Base-by-base conservation (phyloP, 345 rosid genomes). In the Toxicodendron radicans region DNA sequence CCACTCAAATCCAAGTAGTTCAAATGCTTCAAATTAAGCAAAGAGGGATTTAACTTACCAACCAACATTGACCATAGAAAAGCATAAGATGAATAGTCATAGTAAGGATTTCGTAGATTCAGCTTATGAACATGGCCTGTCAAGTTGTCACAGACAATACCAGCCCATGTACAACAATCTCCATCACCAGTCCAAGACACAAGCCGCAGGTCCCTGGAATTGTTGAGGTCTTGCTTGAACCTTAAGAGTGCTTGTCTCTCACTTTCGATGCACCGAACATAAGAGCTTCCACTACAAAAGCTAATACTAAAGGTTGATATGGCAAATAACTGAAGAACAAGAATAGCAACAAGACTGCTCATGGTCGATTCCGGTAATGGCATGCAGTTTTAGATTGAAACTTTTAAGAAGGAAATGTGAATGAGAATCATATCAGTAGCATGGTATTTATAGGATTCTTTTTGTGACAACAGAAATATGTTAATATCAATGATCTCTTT, bases 21-120 rank as follows among this genome's bases (percentile, higher is more conserved):
- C 63, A 58, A 58, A 58, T 58, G 63, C 35, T 58, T 13, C 0
- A 58, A 24, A 58, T 58, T 17, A 58, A 58, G 63, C 35, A 58
- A 4, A 24, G 63, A 58, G 2, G 38, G 38, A 58, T 27, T 58
- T 12, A 24, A 1, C 63, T 58, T 12, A 58, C 63, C 63, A 12
- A 2, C 63, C n/a, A 58, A 0, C 1, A 0, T 12, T 24, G 63
- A 58, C n/a, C 18, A 23, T 8, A 1, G 2, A 14, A 3, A 59
- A 30, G 38, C 27, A 46, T 46, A 10, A 46, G 10, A 46, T 23
- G 1, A 46, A 46, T 10, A 2, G 10, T 46, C 49, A 8, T 13
- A 1, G 49, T 8, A 58, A 11, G 62, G 33, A 58, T 11, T 58
- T 21, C 33, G 0, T 0, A 58, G 62, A 7, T 5, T 5, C 3